Evolutionary conservation across 371 early-diverging fungal species (phyloP), one percentile per base, ranked within the genome.

Genomic region (Batkoa obscura): DNA sequence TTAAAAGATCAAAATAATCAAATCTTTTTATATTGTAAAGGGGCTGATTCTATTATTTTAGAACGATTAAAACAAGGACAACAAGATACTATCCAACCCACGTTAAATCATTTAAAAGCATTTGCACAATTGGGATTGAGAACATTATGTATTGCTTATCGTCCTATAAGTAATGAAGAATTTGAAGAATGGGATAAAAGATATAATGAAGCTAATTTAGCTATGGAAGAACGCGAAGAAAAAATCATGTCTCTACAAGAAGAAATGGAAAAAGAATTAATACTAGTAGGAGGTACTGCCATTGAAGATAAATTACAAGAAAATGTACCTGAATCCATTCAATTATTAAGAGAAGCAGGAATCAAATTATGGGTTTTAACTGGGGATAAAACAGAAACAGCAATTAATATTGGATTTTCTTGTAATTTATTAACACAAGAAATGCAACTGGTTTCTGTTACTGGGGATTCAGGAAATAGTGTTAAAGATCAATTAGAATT

Each of bases 351-450:
- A 12, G 73, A 81, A 33, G 94, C 95, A 0, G 96, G 96, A 0
- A 91, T 98, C 65, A 89, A 90, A 64, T 77, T 98, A 38, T 99
- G 98, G 98, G 98, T 99, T 31, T 66, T 99, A 54, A 99, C 99
- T 1, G 99, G 99, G 45, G 99, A 99, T 69, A 98, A 98, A 70
- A 68, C 91, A 66, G 99, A 99, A 68, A 99, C 99, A 0, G 99
- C 99, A 17, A 90, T 94, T 70, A 90, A 90, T 66, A 90, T 96
- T 64, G 95, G 93, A 0, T 93, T 91, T 67, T 80, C 90, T 0
- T 84, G 84, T 55, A 83, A 84, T 47, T 63, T 96, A 34, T 64
- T 96, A n/a, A 76, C 79, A 45, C 68, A 71, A 43, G 72, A 76
- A 4, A 81, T 83, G 83, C 68, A 73, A 51, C 71, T 87, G 38